Conservation (phyloP, 2,329 filamentous ascomycete species). For the Graphilbum fragrans region DNA sequence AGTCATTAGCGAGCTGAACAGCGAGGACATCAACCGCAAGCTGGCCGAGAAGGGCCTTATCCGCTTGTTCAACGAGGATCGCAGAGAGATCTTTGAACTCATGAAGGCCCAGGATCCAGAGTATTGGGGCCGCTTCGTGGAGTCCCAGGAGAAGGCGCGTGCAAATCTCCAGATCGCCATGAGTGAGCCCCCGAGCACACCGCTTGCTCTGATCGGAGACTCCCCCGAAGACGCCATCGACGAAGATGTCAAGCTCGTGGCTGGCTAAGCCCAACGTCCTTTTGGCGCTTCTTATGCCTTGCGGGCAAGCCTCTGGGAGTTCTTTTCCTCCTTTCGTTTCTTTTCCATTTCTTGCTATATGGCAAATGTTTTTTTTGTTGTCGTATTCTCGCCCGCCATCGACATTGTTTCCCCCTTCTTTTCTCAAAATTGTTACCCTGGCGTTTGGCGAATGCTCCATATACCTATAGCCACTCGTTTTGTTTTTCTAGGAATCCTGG, state of each 20-base stretch:
- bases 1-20: slow-evolving; percentile 50
- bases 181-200: background rate
- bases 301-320: no score
- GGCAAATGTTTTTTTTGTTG: no score
- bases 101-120: slow-evolving; percentile 52
- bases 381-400: no score
- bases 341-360: no score
- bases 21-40: slow-evolving; percentile 41
- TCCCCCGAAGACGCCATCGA: slow-evolving; percentile 1
- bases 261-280: no score
- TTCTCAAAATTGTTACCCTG: no score
- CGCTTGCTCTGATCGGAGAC: background rate
- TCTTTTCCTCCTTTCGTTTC: no score
- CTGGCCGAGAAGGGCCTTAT: slow-evolving; percentile 47
- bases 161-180: slow-evolving; percentile 32
- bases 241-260: background rate
- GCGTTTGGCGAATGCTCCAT: no score
- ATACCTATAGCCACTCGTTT: no score
- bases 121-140: slow-evolving; percentile 51
- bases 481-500: no score
- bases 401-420: no score
- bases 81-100: slow-evolving; percentile 32
- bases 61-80: slow-evolving; percentile 47
- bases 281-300: no score
- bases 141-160: slow-evolving; percentile 47